Evolutionary conservation across 257 asterid species (phyloP), one percentile per base, ranked within the genome.

Genomic region (Linderniella brevidens): DNA sequence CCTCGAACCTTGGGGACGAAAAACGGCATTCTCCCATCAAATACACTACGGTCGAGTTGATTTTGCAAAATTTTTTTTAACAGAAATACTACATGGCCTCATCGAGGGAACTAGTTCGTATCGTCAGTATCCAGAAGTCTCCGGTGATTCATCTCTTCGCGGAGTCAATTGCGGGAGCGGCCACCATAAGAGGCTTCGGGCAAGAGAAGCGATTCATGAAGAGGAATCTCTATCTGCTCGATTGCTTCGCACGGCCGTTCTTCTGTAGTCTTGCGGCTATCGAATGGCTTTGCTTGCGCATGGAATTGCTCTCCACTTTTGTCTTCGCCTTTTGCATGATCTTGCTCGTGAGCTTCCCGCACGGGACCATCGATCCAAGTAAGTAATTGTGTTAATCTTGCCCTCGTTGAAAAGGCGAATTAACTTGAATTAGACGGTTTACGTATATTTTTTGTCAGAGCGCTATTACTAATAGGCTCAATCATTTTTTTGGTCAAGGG

Each of bases 41-140:
- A n/a, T n/a, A n/a, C n/a, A n/a, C n/a, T n/a, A n/a, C n/a, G n/a
- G n/a, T n/a, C n/a, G n/a, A n/a, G n/a, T n/a, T n/a, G n/a, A n/a
- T n/a, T n/a, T n/a, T n/a, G n/a, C n/a, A n/a, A n/a, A n/a, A n/a
- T n/a, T n/a, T 39, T 55, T 54, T 13, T 57, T 37, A 78, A 77
- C 93, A 90, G 96, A 90, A 79, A 75, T 90, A 90, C 72, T 90
- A 90, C 56, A 90, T 90, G 99, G 94, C 96, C 35, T 90, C 99
- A 44, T 90, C 99, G 8, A 81, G 99, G 63, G 99, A 90, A 69
- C 73, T 90, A 46, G 99, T 90, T 41, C 92, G 99, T 50, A 85
- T 90, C 54, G 96, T 90, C 52, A 85, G 99, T 78, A 90, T 90
- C 65, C 99, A 90, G 74, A 90, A 90, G 62, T 90, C 99, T 44